Conservation (phyloP, 2,329 filamentous ascomycete genomes). For the Aspergillus pseudoglaucus region DNA sequence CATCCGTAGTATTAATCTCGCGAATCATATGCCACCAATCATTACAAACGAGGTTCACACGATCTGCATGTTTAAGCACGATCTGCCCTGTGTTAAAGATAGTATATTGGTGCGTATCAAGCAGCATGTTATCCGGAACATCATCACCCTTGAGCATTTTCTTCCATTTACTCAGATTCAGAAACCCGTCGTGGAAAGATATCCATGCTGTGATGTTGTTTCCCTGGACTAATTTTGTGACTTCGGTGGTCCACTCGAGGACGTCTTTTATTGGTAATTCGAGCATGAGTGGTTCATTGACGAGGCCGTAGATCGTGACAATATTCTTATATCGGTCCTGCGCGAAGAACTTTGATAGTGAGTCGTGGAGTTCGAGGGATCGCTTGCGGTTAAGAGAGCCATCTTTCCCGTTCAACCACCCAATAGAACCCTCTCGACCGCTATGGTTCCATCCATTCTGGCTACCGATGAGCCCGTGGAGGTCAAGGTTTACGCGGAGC, state of each 20-base stretch:
- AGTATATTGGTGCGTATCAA: slow-evolving; percentile 98
- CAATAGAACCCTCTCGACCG: slow-evolving; percentile 70
- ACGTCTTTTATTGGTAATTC: slow-evolving; percentile 60
- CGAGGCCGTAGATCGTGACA: slow-evolving; percentile 85
- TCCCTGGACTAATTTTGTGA: slow-evolving; percentile 63
- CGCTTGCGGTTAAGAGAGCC: slow-evolving; percentile 72
- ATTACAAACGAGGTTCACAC: slow-evolving; percentile 78
- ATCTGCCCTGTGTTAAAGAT: slow-evolving; percentile 94
- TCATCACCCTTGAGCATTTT: slow-evolving; percentile 60
- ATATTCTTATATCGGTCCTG: slow-evolving; percentile 90
- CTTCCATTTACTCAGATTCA: slow-evolving; percentile 86
- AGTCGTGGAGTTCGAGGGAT: slow-evolving; percentile 78
- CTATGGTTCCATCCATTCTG: slow-evolving; percentile 99
- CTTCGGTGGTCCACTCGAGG: slow-evolving; percentile 70
- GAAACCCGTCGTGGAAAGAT: slow-evolving; percentile 91
- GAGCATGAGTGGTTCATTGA: slow-evolving; percentile 90
- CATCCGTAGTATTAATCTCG: slow-evolving; percentile 63
- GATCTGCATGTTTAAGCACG: slow-evolving; percentile 69
- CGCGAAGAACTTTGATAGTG: slow-evolving; percentile 84
- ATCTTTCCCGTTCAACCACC: slow-evolving; percentile 87
- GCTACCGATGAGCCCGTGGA: slow-evolving; percentile 85
- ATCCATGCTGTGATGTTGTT: slow-evolving; percentile 70
- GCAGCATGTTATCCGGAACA: slow-evolving; percentile 61
- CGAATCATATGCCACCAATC: slow-evolving; percentile 78
- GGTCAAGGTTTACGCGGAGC: slow-evolving; percentile 82